Conservation (phyloP, 306 rosid genomes). For the Malus asiatica region DNA sequence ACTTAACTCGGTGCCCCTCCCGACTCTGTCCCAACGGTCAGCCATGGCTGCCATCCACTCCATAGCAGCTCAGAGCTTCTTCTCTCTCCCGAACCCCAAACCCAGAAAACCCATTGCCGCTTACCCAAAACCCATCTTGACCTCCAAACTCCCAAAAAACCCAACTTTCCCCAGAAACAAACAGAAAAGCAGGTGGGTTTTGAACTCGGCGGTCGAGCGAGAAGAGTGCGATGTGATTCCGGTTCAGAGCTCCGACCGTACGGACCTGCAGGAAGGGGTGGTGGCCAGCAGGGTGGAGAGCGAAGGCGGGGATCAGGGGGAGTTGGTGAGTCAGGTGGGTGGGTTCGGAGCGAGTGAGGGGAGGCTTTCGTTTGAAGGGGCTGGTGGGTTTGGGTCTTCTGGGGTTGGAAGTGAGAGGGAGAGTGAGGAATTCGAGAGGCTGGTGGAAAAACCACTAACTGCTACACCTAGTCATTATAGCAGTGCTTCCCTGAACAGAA, state of each 20-base stretch:
- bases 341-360: constrained; percentile 62
- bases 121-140: constrained; percentile 10
- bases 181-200: constrained; percentile 19
- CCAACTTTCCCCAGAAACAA: constrained; percentile 20
- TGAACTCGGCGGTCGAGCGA: constrained; percentile 26
- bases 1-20: constrained; percentile 10
- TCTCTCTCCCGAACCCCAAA: constrained; percentile 31
- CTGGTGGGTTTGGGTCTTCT: constrained; percentile 42
- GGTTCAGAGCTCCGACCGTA: constrained; percentile 45
- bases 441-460: no score
- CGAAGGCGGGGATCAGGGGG: constrained; percentile 43
- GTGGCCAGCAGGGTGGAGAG: constrained; percentile 45
- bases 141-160: constrained; percentile 14
- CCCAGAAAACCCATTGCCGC: constrained; percentile 14
- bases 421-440: constrained; percentile 38
- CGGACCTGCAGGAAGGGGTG: constrained; percentile 69
- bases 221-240: constrained; percentile 54
- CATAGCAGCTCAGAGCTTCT: constrained; percentile 46
- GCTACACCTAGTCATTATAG: no score
- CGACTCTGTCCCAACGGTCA: constrained; percentile 17
- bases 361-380: constrained; percentile 61
- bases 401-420: constrained; percentile 31
- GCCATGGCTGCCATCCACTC: constrained; percentile 64
- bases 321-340: constrained; percentile 50
- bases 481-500: no score